Conservation (phyloP, 805 yeast genomes). For the Barnettozyma wickerhamii region DNA sequence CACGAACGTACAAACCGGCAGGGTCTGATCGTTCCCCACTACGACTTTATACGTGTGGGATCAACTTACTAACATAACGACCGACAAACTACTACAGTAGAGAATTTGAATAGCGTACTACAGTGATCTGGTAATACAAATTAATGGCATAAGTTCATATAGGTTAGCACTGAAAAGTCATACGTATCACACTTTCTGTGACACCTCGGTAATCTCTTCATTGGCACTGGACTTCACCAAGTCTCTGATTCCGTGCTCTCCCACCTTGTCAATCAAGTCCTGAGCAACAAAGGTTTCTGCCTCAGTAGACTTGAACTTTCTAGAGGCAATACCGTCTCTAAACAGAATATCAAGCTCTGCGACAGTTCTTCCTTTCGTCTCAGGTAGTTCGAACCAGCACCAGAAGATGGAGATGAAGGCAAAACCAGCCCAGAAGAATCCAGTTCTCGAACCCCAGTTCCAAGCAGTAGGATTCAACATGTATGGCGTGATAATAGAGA, state of each 20-base stretch:
- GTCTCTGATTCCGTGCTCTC: conserved; percentile 15
- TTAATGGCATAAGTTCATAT: too few relatives aligned
- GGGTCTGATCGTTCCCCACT: too few relatives aligned
- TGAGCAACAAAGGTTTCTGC: conserved; percentile 17
- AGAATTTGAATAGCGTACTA: too few relatives aligned
- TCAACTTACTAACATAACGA: too few relatives aligned
- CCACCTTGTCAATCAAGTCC: conserved; percentile 16
- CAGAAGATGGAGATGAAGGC: conserved; percentile 31
- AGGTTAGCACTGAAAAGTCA: too few relatives aligned
- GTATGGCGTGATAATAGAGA: conserved; percentile 38
- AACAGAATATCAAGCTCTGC: conserved; percentile 55
- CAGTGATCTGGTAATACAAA: too few relatives aligned
- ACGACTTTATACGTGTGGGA: too few relatives aligned
- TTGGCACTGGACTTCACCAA: conserved; percentile 5
- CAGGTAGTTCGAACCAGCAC: conserved; percentile 52
- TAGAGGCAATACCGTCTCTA: conserved; percentile 26
- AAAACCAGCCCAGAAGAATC: conserved; percentile 40
- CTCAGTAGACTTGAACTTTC: conserved; percentile 27
- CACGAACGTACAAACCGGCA: too few relatives aligned
- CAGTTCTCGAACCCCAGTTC: conserved; percentile 41
- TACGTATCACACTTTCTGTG: background rate
- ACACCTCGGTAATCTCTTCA: background rate
- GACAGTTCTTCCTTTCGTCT: conserved; percentile 48
- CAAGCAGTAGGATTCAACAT: conserved; percentile 43
- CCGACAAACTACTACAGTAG: too few relatives aligned